Evolutionary conservation across 2,329 filamentous ascomycete genomes (phyloP), one percentile per base, ranked within the genome.

Genomic region (Ceratocystis colombiana): DNA sequence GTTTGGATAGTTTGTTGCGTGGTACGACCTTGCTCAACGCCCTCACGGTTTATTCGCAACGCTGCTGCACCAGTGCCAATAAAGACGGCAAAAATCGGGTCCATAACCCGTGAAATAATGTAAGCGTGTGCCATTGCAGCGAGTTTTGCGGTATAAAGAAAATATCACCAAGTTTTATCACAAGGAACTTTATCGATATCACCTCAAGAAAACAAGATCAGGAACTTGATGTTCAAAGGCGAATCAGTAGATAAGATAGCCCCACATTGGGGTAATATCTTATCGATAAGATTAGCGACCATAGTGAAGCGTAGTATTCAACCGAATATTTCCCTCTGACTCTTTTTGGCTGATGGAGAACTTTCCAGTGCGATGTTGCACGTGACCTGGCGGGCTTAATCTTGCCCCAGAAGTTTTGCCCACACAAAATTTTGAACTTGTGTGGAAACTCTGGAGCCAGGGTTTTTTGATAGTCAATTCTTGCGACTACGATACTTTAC

Each of bases 41-140:
- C 81, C 71, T 85, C 83, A 46, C 83, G 82, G 69, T 80, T 84
- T 75, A 85, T 84, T 69, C 83, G 78, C 55, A 79, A 79, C 8
- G 75, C 79, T 30, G 83, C 81, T 1, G 83, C 83, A 28, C 78
- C 78, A 33, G 84, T 70, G 20, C 83, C 83, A 64, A 85, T 84
- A 66, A 79, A 72, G 15, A 85, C 71, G 48, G 81, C 83, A 64
- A 85, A 85, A 45, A 85, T 78, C 20, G 83, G 83, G 69, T 85
- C 83, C 20, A 79, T 81, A 6, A 79, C 77, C 71, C 78, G 77
- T n/a, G 82, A 84, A 66, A 85, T 83, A 69, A 85, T 84, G 72
- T 84, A 85, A 1, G 80, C 79, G 4, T 82, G 80, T 25, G 78
- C 74, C 69, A 81, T 73, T 37, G 33, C 33, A 10, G 33, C 8